A percentile compares a stretch with the other conserved stretches of the same genome.
Evolutionary conservation across 2,329 filamentous ascomycete genomes (phyloP).

Genomic region (Colletotrichum horii): DNA sequence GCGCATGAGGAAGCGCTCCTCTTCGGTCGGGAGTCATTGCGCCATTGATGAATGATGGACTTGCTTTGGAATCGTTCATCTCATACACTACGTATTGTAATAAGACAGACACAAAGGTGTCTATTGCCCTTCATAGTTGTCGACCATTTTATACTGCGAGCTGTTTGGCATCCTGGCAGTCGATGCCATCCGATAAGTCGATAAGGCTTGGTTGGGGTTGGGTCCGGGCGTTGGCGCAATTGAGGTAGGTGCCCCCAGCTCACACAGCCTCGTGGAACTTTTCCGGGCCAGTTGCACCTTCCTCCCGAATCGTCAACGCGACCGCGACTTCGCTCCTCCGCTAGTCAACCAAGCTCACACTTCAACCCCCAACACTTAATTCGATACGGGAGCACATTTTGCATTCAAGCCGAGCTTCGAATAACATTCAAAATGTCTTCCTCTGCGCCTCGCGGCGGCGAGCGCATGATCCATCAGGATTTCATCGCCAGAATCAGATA

Average conservation of each 20-base stretch:
- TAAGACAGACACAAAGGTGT: conserved; percentile 9
- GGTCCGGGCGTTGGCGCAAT: conserved; percentile 11
- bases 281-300: conserved; percentile 14
- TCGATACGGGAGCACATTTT: not conserved
- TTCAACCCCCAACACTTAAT: not conserved
- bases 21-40: conserved; percentile 3
- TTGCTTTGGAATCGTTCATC: conserved; percentile 17
- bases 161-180: not conserved
- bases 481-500: conserved; percentile 97
- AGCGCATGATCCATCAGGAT: conserved; percentile 82
- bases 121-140: not conserved
- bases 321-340: conserved; percentile 7
- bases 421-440: conserved; percentile 32
- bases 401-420: not conserved
- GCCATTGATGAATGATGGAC: conserved; percentile 13
- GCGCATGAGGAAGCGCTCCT: conserved; percentile 10
- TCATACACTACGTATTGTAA: conserved; percentile 18
- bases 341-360: not conserved
- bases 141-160: not conserved
- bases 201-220: conserved; percentile 2
- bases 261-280: conserved; percentile 25
- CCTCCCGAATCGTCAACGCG: conserved; percentile 5
- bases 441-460: conserved; percentile 46
- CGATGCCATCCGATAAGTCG: conserved; percentile 7
- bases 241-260: not conserved